These are phyloP conservation scores for Paragyromitra xinjiangensis DNA, from an alignment of 495 filamentous ascomycete genomes.

Conservation along the genomic window DNA sequence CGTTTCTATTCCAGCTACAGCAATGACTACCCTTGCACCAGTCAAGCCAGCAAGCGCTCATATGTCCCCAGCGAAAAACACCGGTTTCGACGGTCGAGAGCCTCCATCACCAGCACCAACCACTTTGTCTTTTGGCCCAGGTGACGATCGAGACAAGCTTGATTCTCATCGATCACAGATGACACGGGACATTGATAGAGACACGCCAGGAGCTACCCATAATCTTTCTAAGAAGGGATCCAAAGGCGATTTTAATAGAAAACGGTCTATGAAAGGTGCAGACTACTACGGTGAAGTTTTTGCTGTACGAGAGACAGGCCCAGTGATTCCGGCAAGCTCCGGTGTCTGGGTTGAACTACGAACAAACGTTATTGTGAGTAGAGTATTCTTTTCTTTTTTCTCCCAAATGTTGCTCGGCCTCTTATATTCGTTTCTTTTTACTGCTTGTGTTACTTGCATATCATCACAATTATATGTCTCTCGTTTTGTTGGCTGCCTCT, in stretches of 20 bases:
- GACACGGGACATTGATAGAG: constrained; percentile 49
- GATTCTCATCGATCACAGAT: constrained; percentile 45
- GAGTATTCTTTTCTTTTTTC: constrained; percentile 56
- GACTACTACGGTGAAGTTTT: constrained; percentile 71
- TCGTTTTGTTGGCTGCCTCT: constrained; percentile 11
- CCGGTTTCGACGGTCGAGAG: constrained; percentile 31
- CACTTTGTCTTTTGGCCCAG: constrained; percentile 42
- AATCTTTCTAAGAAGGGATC: constrained; percentile 46
- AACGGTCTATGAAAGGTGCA: constrained; percentile 51
- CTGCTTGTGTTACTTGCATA: background rate
- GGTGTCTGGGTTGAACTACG: constrained; percentile 78
- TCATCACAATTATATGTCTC: constrained; percentile 7
- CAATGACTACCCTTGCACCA: constrained; percentile 45
- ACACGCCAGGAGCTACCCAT: constrained; percentile 47
- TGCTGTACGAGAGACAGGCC: constrained; percentile 69
- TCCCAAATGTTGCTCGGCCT: background rate
- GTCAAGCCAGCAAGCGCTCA: constrained; percentile 43
- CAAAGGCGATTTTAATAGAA: constrained; percentile 49
- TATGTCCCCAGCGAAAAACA: constrained; percentile 26
- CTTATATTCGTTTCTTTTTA: constrained; percentile 11
- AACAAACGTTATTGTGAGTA: constrained; percentile 81
- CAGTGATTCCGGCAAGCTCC: constrained; percentile 58
- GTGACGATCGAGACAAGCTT: constrained; percentile 46
- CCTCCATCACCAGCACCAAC: constrained; percentile 56
- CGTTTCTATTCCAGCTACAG: constrained; percentile 16